Evolutionary conservation across 371 early-diverging fungal genomes (phyloP).

Genomic region (Lichtheimia ornata): DNA sequence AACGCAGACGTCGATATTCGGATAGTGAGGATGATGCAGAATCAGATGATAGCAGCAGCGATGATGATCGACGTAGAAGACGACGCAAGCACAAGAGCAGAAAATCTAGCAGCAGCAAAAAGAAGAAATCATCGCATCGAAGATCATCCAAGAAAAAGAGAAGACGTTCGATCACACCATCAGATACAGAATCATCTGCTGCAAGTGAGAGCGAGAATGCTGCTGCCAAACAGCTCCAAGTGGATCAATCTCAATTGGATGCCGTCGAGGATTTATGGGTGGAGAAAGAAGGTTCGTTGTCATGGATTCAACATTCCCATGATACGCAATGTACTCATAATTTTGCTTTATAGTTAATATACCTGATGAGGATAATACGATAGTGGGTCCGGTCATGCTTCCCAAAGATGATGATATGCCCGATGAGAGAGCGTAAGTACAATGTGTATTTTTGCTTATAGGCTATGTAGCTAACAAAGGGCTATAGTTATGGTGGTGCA

Average conservation of each 20-base stretch:
- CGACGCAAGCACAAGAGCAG: constrained; percentile 20
- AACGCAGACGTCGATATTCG: constrained; percentile 12
- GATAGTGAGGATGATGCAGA: constrained; percentile 17
- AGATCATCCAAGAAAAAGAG: constrained; percentile 14
- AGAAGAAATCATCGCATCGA: constrained; percentile 15
- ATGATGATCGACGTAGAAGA: constrained; percentile 18
- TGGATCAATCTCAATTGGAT: constrained; percentile 45
- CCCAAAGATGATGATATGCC: constrained; percentile 50
- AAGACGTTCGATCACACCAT: constrained; percentile 10
- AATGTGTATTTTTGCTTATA: background rate
- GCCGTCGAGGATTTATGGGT: constrained; percentile 48
- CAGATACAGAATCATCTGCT: constrained; percentile 9
- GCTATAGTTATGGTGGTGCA: constrained; percentile 74
- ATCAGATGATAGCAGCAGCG: constrained; percentile 11
- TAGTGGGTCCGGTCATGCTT: constrained; percentile 66
- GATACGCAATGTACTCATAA: background rate
- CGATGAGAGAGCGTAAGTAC: constrained; percentile 54
- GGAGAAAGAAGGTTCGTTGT: constrained; percentile 55
- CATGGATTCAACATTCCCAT: background rate
- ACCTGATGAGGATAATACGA: constrained; percentile 53
- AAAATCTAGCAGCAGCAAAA: constrained; percentile 23
- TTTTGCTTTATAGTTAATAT: constrained; percentile 43
- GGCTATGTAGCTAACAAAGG: background rate
- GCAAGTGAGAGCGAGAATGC: constrained; percentile 14
- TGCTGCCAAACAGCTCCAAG: constrained; percentile 15